A percentile compares a stretch with the other conserved stretches of the same genome.
Evolutionary conservation across 163 green algal genomes (phyloP).

Genomic region (Volvox carteri): DNA sequence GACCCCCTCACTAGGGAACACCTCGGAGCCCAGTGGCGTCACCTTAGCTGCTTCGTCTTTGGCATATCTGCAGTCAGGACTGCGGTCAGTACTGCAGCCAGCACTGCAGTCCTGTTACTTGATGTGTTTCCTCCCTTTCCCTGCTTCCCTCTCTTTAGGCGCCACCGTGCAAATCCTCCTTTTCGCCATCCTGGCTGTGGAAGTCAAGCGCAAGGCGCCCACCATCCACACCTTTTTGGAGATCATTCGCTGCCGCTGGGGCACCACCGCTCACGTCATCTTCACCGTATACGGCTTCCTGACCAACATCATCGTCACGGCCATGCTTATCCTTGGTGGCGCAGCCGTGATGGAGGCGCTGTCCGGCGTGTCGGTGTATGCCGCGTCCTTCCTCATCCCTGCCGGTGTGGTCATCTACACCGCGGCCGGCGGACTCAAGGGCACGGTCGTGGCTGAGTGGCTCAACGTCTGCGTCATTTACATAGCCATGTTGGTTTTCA

Average conservation of each 20-base stretch:
- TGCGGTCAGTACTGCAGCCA: too few relatives aligned
- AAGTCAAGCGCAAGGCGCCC: slow-evolving; percentile 93
- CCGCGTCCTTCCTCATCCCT: slow-evolving; percentile 91
- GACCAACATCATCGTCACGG: slow-evolving; percentile 89
- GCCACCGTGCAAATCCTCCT: slow-evolving; percentile 96
- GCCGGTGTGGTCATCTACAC: slow-evolving; percentile 94
- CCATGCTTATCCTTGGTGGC: slow-evolving; percentile 96
- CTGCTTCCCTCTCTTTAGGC: too few relatives aligned
- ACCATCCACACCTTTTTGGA: slow-evolving; percentile 86
- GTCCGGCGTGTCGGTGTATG: slow-evolving; percentile 78
- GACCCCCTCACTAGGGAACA: too few relatives aligned
- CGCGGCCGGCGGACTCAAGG: slow-evolving; percentile 86
- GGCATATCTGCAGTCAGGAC: too few relatives aligned
- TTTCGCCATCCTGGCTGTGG: slow-evolving; percentile 94
- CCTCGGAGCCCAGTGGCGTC: too few relatives aligned
- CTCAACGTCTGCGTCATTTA: slow-evolving; percentile 86
- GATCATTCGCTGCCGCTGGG: slow-evolving; percentile 79
- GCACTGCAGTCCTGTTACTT: too few relatives aligned
- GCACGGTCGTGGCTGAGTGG: slow-evolving; percentile 90
- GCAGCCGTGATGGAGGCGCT: slow-evolving; percentile 92
- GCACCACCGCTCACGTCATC: slow-evolving; percentile 78
- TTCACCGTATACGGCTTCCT: slow-evolving; percentile 87
- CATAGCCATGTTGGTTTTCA: slow-evolving; percentile 89
- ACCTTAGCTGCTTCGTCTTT: too few relatives aligned
- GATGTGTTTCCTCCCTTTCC: too few relatives aligned